phyloP scores from a whole-genome alignment of 768 basidiomycete species.

The Coprinopsis marcescibilis region DNA sequence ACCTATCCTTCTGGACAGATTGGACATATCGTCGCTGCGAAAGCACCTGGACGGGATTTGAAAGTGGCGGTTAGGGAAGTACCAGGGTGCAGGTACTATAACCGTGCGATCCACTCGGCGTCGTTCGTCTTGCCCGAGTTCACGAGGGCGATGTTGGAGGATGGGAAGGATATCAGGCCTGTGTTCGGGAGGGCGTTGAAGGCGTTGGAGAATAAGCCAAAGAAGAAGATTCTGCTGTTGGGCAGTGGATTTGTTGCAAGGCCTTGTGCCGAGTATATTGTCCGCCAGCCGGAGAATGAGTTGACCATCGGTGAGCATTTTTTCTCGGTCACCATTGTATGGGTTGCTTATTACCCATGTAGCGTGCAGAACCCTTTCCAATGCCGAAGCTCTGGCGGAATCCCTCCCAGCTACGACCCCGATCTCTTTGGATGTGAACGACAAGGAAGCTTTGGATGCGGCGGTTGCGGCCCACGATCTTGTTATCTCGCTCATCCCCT shows the following conservation, averaged over 20 bases:
- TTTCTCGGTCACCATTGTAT: not conserved
- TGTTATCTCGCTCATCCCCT: slow-evolving; percentile 95
- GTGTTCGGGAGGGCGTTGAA: slow-evolving; percentile 64
- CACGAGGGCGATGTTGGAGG: slow-evolving; percentile 65
- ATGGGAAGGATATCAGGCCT: slow-evolving; percentile 66
- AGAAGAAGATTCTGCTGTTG: slow-evolving; percentile 75
- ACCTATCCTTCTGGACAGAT: slow-evolving; percentile 99
- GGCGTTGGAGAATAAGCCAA: slow-evolving; percentile 34
- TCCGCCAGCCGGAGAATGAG: slow-evolving; percentile 70
- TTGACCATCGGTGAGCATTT: slow-evolving; percentile 70
- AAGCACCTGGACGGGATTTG: slow-evolving; percentile 64
- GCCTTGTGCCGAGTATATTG: slow-evolving; percentile 94
- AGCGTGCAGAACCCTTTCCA: slow-evolving; percentile 86
- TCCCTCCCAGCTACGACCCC: slow-evolving; percentile 67
- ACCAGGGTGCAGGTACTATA: slow-evolving; percentile 77
- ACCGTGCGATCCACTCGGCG: slow-evolving; percentile 67
- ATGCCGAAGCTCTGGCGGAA: slow-evolving; percentile 62
- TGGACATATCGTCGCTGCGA: slow-evolving; percentile 88
- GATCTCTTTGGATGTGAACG: slow-evolving; percentile 76
- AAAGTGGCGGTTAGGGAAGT: slow-evolving; percentile 70
- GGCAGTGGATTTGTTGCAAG: slow-evolving; percentile 94
- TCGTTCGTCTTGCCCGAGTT: slow-evolving; percentile 96
- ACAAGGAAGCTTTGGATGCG: slow-evolving; percentile 66
- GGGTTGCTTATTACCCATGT: slow-evolving; percentile 4
- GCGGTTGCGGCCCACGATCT: slow-evolving; percentile 84